Evolutionary conservation across 2,329 filamentous ascomycete species (phyloP).

Genomic region (Thelonectria olida): DNA sequence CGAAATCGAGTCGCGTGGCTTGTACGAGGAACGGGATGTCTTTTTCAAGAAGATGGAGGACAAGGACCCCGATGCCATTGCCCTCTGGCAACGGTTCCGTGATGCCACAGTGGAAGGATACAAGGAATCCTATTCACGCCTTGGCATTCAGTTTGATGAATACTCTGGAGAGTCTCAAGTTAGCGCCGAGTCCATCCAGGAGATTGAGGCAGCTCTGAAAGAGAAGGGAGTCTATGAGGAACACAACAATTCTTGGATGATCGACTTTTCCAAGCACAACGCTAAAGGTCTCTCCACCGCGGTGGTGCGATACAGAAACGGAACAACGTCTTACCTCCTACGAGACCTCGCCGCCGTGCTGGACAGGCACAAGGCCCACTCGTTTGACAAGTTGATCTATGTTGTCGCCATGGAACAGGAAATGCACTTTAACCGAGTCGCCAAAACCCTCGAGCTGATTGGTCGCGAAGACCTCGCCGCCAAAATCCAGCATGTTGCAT

Average conservation of each 20-base stretch:
- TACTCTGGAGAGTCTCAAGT: slow-evolving; percentile 75
- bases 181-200: slow-evolving; percentile 60
- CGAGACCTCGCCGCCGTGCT: slow-evolving; percentile 77
- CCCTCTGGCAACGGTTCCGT: slow-evolving; percentile 63
- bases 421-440: slow-evolving; percentile 76
- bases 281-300: slow-evolving; percentile 76
- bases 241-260: slow-evolving; percentile 72
- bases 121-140: slow-evolving; percentile 60
- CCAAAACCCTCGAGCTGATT: slow-evolving; percentile 62
- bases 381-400: slow-evolving; percentile 83
- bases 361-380: slow-evolving; percentile 65
- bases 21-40: slow-evolving; percentile 60
- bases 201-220: slow-evolving; percentile 66
- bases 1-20: slow-evolving; percentile 48
- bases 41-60: slow-evolving; percentile 69
- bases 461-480: slow-evolving; percentile 43
- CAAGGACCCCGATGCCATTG: slow-evolving; percentile 61
- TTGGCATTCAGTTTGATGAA: slow-evolving; percentile 66
- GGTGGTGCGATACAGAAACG: slow-evolving; percentile 67
- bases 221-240: slow-evolving; percentile 70
- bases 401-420: slow-evolving; percentile 78
- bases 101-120: slow-evolving; percentile 64
- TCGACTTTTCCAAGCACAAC: slow-evolving; percentile 77
- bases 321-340: slow-evolving; percentile 62
- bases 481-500: slow-evolving; percentile 51